Conservation (phyloP, 2,329 filamentous ascomycete species). For the Sclerotinia spermophila region DNA sequence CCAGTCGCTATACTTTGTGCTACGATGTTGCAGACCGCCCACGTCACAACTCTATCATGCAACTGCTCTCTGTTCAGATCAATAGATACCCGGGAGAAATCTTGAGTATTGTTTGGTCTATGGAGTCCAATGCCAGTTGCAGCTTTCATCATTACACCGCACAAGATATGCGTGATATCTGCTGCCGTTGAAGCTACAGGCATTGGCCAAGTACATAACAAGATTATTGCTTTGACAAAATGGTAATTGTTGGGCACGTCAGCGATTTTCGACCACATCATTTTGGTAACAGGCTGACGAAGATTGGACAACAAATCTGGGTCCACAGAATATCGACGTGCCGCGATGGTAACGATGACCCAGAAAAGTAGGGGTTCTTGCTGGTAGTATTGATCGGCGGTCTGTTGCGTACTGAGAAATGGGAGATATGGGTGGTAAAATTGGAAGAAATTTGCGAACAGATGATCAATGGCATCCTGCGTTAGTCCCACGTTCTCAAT, state of each 20-base stretch:
- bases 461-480: conserved; percentile 57
- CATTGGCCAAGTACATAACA: conserved; percentile 78
- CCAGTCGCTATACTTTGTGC: conserved; percentile 79
- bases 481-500: conserved; percentile 62
- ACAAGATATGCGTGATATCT: conserved; percentile 74
- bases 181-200: conserved; percentile 77
- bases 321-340: conserved; percentile 64
- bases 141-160: conserved; percentile 82
- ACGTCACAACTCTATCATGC: conserved; percentile 73
- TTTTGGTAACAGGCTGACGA: conserved; percentile 62
- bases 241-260: conserved; percentile 76
- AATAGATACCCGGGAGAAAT: conserved; percentile 72
- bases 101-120: conserved; percentile 75
- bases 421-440: conserved; percentile 76
- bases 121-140: conserved; percentile 81
- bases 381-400: conserved; percentile 70
- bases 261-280: conserved; percentile 74
- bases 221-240: conserved; percentile 75
- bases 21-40: conserved; percentile 83
- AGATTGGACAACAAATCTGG: conserved; percentile 60
- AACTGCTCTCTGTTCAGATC: conserved; percentile 76
- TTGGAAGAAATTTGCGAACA: conserved; percentile 72
- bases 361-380: conserved; percentile 83
- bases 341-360: conserved; percentile 73
- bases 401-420: conserved; percentile 63